A percentile compares a stretch with the other conserved stretches of the same genome.
phyloP scores from a whole-genome alignment of 2,329 filamentous ascomycete species.

The Tolypocladium pustulatum region DNA sequence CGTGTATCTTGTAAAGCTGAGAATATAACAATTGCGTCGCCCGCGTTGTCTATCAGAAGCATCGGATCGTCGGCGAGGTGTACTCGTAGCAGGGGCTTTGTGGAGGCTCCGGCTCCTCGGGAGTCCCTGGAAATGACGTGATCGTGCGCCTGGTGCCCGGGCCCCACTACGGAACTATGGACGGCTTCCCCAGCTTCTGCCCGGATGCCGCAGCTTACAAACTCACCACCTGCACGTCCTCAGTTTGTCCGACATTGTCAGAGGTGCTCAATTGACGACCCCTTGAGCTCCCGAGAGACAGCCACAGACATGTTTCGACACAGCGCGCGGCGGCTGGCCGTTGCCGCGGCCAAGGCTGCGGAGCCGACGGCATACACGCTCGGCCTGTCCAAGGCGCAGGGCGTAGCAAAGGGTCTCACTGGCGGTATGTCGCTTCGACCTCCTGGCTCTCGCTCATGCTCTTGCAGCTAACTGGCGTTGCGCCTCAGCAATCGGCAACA shows the following conservation, averaged over 20 bases:
- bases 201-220: not conserved
- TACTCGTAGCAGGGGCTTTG: not conserved
- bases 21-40: not conserved
- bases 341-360: slow-evolving; percentile 36
- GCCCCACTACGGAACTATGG: not conserved
- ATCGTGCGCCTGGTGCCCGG: slow-evolving; percentile 5
- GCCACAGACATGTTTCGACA: slow-evolving; percentile 53
- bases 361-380: slow-evolving; percentile 51
- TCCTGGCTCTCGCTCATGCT: not conserved
- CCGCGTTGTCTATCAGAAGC: not conserved
- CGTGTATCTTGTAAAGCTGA: not conserved
- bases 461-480: not conserved
- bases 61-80: not conserved
- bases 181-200: not conserved
- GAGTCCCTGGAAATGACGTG: slow-evolving; percentile 9
- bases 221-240: not conserved
- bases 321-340: slow-evolving; percentile 55
- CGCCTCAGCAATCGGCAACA: slow-evolving; percentile 81
- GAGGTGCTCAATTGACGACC: not conserved
- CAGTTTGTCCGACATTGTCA: not conserved
- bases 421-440: slow-evolving; percentile 49
- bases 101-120: not conserved
- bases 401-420: slow-evolving; percentile 65
- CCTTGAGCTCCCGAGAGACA: slow-evolving; percentile 4
- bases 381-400: slow-evolving; percentile 69